Evolutionary conservation across 495 filamentous ascomycete species (phyloP).

Genomic region (Aspergillus kassunensis): DNA sequence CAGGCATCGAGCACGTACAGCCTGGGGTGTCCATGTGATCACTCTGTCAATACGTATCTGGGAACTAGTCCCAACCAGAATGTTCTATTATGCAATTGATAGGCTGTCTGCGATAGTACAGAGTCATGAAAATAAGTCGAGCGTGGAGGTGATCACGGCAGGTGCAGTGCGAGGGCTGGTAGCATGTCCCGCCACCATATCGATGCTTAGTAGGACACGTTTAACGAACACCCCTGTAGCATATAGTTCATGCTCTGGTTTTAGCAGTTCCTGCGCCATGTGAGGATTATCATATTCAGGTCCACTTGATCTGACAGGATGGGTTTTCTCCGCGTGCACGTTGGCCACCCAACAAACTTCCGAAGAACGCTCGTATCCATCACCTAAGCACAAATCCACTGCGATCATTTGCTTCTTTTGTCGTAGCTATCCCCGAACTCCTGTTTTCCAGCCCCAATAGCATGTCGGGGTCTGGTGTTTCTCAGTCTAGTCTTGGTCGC

Average conservation of each 20-base stretch:
- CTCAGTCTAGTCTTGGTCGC: not conserved
- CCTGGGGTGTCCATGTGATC: not conserved
- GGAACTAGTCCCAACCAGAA: too few relatives aligned
- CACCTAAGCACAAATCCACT: not conserved
- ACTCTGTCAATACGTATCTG: too few relatives aligned
- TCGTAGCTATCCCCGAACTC: not conserved
- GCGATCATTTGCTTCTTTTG: not conserved
- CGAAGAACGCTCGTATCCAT: slow-evolving; percentile 9
- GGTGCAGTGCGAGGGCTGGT: not conserved
- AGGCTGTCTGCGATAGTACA: too few relatives aligned
- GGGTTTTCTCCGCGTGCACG: too few relatives aligned
- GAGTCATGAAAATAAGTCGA: not conserved
- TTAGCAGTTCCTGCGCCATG: too few relatives aligned
- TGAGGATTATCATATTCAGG: too few relatives aligned
- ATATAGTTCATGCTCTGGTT: not conserved
- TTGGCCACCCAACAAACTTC: too few relatives aligned
- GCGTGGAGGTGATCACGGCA: not conserved
- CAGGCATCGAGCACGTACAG: not conserved
- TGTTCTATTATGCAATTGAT: too few relatives aligned
- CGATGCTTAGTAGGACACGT: not conserved
- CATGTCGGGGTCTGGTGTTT: not conserved
- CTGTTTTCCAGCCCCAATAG: not conserved
- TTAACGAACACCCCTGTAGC: not conserved
- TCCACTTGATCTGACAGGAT: too few relatives aligned
- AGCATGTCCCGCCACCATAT: not conserved